Conservation (phyloP, 176 grass and related monocot species). For the Metroxylon sagu region DNA sequence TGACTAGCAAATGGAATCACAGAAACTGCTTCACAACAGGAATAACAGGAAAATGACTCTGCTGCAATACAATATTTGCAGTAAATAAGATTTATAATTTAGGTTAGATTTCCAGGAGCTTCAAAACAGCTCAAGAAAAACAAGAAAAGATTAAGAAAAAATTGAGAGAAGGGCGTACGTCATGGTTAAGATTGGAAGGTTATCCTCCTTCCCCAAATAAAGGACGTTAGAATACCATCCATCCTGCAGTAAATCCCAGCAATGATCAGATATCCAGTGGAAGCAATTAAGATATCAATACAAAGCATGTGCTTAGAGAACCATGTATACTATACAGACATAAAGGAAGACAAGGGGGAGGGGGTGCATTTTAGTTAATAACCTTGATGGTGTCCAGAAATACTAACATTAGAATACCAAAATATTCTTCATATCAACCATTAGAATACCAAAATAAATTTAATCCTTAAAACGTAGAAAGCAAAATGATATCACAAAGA, state of each 20-base stretch:
- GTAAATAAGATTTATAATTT: no score
- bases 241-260: slow-evolving; percentile 44
- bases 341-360: not conserved
- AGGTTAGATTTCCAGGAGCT: not conserved
- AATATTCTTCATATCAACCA: slow-evolving; percentile 1
- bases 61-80: no score
- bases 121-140: not conserved
- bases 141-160: not conserved
- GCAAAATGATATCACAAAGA: no score
- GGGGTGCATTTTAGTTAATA: not conserved
- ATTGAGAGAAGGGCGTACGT: slow-evolving; percentile 36
- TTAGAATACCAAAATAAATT: no score
- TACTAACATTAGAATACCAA: not conserved
- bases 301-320: slow-evolving; percentile 8
- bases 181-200: slow-evolving; percentile 76
- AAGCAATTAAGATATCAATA: slow-evolving; percentile 2
- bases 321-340: not conserved
- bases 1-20: no score
- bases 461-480: no score
- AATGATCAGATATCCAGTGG: slow-evolving; percentile 2
- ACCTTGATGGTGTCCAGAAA: not conserved
- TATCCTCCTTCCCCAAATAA: slow-evolving; percentile 66
- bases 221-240: slow-evolving; percentile 82
- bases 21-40: no score
- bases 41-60: no score